Base-by-base conservation (phyloP, 2,329 filamentous ascomycete genomes). In the Fonsecaea nubica region DNA sequence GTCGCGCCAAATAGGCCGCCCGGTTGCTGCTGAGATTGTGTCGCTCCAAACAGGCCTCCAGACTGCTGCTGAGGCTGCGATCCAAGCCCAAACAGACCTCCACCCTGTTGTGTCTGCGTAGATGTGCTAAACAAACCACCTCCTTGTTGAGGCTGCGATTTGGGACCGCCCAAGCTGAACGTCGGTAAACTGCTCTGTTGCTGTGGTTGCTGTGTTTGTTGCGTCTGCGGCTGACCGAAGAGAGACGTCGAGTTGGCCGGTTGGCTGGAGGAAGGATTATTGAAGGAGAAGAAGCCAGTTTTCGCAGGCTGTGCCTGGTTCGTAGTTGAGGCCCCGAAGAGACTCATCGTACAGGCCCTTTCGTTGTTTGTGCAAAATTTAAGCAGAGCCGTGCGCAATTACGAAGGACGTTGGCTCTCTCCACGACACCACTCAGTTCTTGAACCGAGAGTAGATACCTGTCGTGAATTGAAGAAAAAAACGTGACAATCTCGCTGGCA, bases 21-120 rank as follows among this genome's bases (percentile, higher is more conserved):
- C 50, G 69, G 61, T 35, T 69, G 69, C 45, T 65, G 69, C 33
- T 72, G 70, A 53, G 66, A 63, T 52, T 74, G 72, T 25, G 71
- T 67, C 3, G 71, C 64, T 4, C 75, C 76, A 68, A 78, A 77
- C 18, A 74, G 57, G 13, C 74, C 72, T n/a, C 71, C 67, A 54
- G 69, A 63, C 35, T 69, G 69, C 50, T 64, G 69, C 35, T 71
- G 70, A 53, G 67, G 64, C 50, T 74, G 72, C 30, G 72, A 67
- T 30, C 36, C 45, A 4, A 71, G 64, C 13, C 75, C 76, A 67
- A 78, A 77, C n/a, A 75, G 25, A 53, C 74, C 65, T 1, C 73
- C 73, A 58, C 71, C 69, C 21, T 76, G 76, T 64, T 76, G 74
- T 65, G 45, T 15, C 58, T 61, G 58, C 35, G 45, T 53, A 4